Percentiles rank a stretch among this genome's conserved stretches.
phyloP scores from a whole-genome alignment of 768 basidiomycete genomes.

The Boletus subparvulus region DNA sequence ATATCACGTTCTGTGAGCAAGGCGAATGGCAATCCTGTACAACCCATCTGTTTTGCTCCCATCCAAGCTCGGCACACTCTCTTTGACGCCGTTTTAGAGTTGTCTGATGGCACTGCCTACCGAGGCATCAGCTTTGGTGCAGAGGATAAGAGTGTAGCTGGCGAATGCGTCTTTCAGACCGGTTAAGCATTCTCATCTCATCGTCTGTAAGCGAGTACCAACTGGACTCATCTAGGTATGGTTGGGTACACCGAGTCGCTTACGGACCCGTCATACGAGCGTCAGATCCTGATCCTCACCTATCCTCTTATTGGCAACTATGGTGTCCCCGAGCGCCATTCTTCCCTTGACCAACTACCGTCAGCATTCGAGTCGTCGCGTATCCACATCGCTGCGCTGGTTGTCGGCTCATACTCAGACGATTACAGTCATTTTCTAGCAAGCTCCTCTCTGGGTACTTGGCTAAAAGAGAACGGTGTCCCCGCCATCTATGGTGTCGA shows the following conservation, averaged over 20 bases:
- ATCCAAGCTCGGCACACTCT: constrained; percentile 20
- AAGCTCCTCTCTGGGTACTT: constrained; percentile 77
- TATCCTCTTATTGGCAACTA: constrained; percentile 98
- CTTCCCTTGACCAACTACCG: constrained; percentile 55
- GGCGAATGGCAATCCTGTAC: constrained; percentile 33
- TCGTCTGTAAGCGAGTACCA: constrained; percentile 13
- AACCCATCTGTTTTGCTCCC: constrained; percentile 37
- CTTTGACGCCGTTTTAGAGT: constrained; percentile 76
- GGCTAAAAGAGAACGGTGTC: constrained; percentile 93
- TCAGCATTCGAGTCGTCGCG: constrained; percentile 90
- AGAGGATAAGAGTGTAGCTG: constrained; percentile 84
- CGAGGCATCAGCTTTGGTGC: constrained; percentile 94
- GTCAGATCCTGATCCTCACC: constrained; percentile 95
- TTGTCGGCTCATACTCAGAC: constrained; percentile 92
- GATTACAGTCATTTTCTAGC: constrained; percentile 96
- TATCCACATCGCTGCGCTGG: constrained; percentile 89
- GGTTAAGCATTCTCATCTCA: constrained; percentile 52
- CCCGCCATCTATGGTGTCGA: constrained; percentile 96
- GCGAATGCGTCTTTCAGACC: constrained; percentile 99
- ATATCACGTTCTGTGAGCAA: constrained; percentile 47
- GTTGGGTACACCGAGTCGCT: constrained; percentile 98
- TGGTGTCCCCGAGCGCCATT: constrained; percentile 79
- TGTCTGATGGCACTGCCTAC: constrained; percentile 85
- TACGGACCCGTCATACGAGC: constrained; percentile 97
- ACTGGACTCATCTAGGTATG: constrained; percentile 67